Conservation (phyloP, 2,329 filamentous ascomycete species). For the Apiospora sp. region DNA sequence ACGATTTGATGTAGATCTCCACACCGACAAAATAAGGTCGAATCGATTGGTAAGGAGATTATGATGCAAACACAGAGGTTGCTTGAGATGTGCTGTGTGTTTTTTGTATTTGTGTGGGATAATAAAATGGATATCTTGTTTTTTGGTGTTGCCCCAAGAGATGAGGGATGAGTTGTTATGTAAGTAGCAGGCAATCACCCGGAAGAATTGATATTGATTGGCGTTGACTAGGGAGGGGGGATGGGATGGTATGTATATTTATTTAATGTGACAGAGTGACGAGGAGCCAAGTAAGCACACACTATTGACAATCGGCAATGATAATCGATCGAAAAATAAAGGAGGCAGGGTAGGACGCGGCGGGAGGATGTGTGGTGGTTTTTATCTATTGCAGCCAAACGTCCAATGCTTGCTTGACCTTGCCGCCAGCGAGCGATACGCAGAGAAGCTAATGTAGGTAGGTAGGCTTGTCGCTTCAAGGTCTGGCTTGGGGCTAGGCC, state of each 20-base stretch:
- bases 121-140: not conserved
- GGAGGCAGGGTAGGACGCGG: conserved; percentile 2
- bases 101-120: not conserved
- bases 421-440: conserved; percentile 2
- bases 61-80: not conserved
- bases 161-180: not conserved
- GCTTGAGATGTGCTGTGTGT: not conserved
- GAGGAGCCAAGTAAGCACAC: not conserved
- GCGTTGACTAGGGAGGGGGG: too few relatives aligned
- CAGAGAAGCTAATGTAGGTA: not conserved
- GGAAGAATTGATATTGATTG: not conserved
- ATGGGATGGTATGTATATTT: not conserved
- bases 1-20: conserved; percentile 21
- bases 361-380: not conserved
- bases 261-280: not conserved
- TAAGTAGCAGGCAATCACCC: not conserved
- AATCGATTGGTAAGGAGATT: conserved; percentile 6
- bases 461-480: not conserved
- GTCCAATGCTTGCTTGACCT: too few relatives aligned
- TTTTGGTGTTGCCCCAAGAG: not conserved
- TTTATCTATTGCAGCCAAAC: not conserved
- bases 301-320: conserved; percentile 2
- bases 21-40: conserved; percentile 19
- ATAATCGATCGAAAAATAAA: not conserved
- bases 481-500: not conserved